phyloP scores from a whole-genome alignment of 352 stramenopile genomes.

The Globisporangium spiculum region DNA sequence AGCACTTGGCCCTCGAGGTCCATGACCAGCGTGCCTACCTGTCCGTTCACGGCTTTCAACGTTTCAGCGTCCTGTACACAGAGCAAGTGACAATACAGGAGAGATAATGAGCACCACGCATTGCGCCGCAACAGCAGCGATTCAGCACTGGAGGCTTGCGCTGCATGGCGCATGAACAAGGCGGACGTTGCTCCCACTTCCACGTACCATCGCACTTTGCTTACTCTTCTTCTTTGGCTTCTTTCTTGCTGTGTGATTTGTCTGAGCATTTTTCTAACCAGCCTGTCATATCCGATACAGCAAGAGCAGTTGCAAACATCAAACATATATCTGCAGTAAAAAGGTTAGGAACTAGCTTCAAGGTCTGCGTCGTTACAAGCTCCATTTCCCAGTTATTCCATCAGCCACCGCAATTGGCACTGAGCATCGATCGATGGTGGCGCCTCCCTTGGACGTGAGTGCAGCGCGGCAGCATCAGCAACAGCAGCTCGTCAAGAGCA shows the following conservation, averaged over 20 bases:
- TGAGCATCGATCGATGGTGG: neutral
- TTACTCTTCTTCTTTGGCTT: neutral
- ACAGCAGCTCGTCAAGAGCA: neutral
- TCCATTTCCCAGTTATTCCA: neutral
- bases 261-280: neutral
- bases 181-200: neutral
- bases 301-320: no score
- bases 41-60: conserved; percentile 41
- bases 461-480: neutral
- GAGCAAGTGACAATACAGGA: neutral
- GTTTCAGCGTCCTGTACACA: conserved; percentile 46
- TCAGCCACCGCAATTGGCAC: neutral
- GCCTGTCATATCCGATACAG: neutral
- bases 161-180: neutral
- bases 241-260: conserved; percentile 1
- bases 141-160: neutral
- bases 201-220: conserved; percentile 1
- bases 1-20: conserved; percentile 57
- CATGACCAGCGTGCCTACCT: conserved; percentile 64
- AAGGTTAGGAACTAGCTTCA: neutral
- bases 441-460: neutral
- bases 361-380: conserved; percentile 8
- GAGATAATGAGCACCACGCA: neutral
- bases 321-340: neutral
- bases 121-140: neutral